Conservation (phyloP, 352 stramenopile genomes). For the Blastocystis sp. region DNA sequence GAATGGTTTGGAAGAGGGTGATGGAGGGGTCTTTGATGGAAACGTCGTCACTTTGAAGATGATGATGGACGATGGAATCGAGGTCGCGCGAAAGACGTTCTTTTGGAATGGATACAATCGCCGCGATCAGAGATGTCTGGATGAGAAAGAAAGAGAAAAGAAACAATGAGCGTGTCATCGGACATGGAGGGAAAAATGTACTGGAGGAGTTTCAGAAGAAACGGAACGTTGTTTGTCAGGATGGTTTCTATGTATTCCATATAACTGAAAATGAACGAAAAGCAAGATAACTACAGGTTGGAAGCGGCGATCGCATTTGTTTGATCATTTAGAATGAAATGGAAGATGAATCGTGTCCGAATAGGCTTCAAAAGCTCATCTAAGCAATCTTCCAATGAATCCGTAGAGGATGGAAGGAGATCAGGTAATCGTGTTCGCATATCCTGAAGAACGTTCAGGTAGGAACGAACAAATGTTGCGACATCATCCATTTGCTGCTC, state of each 20-base stretch:
- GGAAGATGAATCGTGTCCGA: neutral
- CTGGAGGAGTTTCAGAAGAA: neutral
- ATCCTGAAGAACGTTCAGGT: neutral
- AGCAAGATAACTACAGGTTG: neutral
- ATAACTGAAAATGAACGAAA: neutral
- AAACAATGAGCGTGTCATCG: no score
- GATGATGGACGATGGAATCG: neutral
- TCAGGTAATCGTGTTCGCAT: neutral
- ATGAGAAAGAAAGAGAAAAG: neutral
- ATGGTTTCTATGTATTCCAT: constrained; percentile 17
- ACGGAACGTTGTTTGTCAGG: constrained; percentile 2
- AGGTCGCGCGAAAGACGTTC: neutral
- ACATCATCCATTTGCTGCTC: neutral
- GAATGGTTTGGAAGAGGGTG: constrained; percentile 29
- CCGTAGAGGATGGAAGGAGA: neutral
- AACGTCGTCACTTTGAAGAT: neutral
- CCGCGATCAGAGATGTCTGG: neutral
- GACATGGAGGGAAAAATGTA: no score
- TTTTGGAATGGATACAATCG: neutral
- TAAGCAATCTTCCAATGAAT: neutral
- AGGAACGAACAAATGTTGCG: neutral
- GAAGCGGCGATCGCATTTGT: constrained; percentile 12
- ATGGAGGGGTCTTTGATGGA: neutral
- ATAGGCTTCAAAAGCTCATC: neutral
- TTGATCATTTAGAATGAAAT: constrained; percentile 6